Evolutionary conservation across 352 stramenopile genomes (phyloP).

Genomic region (Globisporangium radiosum): DNA sequence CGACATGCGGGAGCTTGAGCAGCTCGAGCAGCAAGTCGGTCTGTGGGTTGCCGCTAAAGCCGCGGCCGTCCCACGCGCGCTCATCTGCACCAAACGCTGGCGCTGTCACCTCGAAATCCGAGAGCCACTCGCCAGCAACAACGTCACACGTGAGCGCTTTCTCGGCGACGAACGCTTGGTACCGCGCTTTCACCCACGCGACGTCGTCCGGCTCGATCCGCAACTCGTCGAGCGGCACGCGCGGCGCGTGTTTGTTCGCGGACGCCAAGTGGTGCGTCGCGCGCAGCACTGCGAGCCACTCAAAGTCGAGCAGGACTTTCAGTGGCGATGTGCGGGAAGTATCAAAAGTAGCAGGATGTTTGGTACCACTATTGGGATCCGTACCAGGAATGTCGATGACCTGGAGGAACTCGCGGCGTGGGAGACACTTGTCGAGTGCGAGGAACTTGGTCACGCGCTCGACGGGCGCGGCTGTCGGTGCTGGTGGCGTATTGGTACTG

Average conservation of each 20-base stretch:
- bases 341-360: not conserved
- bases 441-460: constrained; percentile 88
- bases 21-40: constrained; percentile 92
- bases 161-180: constrained; percentile 39
- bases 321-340: constrained; percentile 16
- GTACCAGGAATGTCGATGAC: constrained; percentile 77
- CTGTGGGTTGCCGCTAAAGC: constrained; percentile 88
- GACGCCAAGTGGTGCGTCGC: constrained; percentile 58
- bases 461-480: constrained; percentile 1
- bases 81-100: constrained; percentile 46
- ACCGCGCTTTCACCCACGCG: constrained; percentile 52
- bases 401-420: constrained; percentile 92
- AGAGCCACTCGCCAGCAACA: constrained; percentile 52
- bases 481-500: constrained; percentile 27
- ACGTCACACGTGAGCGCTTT: constrained; percentile 39
- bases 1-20: constrained; percentile 90
- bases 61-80: constrained; percentile 12
- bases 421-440: constrained; percentile 99
- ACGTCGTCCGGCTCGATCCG: constrained; percentile 74
- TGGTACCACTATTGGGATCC: constrained; percentile 1
- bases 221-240: constrained; percentile 70
- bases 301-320: constrained; percentile 74
- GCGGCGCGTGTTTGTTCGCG: constrained; percentile 46
- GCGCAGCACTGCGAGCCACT: constrained; percentile 83
- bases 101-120: constrained; percentile 76